Percentiles rank a stretch among this genome's conserved stretches.
These are phyloP conservation scores for Bimuria novae-zelandiae DNA, from an alignment of 2,329 filamentous ascomycete genomes.

Conservation along the genomic window DNA sequence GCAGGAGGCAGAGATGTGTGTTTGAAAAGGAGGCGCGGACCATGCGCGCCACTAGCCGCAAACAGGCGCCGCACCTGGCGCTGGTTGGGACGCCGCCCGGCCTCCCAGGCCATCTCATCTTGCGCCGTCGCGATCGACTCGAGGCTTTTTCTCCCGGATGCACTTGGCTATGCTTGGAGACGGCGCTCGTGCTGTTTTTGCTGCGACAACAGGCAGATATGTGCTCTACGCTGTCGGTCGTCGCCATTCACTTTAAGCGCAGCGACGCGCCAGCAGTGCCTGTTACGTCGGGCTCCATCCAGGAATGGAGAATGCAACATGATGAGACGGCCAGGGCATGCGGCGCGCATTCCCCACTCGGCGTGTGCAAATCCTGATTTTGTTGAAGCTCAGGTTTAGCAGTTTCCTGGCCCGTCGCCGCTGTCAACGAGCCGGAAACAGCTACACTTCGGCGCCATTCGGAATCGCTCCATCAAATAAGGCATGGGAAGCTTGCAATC, in stretches of 20 bases:
- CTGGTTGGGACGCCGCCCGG: background rate
- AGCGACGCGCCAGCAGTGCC: background rate
- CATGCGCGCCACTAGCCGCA: conserved; percentile 12
- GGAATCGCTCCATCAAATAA: background rate
- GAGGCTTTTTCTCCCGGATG: background rate
- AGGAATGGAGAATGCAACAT: conserved; percentile 5
- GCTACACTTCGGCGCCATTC: background rate
- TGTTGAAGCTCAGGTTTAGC: background rate
- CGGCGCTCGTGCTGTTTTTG: background rate
- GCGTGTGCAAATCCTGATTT: conserved; percentile 8
- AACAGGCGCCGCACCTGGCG: no score
- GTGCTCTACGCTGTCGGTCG: background rate
- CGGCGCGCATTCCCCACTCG: conserved; percentile 2
- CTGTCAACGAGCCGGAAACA: background rate
- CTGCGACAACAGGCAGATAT: background rate
- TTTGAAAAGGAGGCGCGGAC: conserved; percentile 19
- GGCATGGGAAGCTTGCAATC: background rate
- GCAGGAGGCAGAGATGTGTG: conserved; percentile 11
- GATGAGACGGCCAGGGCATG: conserved; percentile 4
- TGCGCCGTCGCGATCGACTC: conserved; percentile 2
- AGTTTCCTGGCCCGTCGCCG: background rate
- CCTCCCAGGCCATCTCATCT: conserved; percentile 1
- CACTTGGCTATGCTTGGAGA: background rate
- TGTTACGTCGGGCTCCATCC: conserved; percentile 2
- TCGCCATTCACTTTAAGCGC: background rate